Conservation (phyloP, 441 rosid genomes). For the Macaranga tanarius region DNA sequence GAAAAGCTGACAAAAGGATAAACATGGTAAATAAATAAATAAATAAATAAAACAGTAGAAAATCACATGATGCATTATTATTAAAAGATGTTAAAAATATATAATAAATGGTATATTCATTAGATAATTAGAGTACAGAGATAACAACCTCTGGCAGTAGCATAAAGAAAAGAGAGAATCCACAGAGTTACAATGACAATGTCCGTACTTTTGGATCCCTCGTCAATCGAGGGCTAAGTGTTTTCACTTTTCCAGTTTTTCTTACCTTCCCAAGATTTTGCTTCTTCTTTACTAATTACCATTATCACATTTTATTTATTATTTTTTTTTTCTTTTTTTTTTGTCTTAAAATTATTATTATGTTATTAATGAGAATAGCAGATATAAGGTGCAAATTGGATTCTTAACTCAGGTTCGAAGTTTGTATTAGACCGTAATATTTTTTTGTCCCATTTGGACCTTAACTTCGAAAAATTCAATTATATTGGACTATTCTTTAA, state of each 20-base stretch:
- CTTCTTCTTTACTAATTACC: too few relatives aligned
- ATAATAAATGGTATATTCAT: too few relatives aligned
- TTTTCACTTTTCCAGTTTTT: conserved; percentile 4
- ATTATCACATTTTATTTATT: too few relatives aligned
- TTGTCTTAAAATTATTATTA: too few relatives aligned
- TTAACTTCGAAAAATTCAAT: too few relatives aligned
- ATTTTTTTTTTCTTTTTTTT: too few relatives aligned
- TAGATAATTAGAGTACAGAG: conserved; percentile 38
- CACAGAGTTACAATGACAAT: conserved; percentile 6
- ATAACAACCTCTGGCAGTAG: conserved; percentile 50
- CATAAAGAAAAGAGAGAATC: conserved; percentile 15
- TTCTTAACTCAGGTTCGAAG: too few relatives aligned
- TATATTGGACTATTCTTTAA: too few relatives aligned
- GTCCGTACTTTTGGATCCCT: conserved; percentile 32
- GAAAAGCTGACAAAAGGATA: conserved; percentile 24
- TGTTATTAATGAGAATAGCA: too few relatives aligned
- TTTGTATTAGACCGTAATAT: too few relatives aligned
- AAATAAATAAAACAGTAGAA: conserved; percentile 4
- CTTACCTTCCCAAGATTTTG: neutral
- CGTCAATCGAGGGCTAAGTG: conserved; percentile 39
- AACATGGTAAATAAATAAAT: neutral
- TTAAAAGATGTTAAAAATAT: neutral
- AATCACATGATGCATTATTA: conserved; percentile 22
- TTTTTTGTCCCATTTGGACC: too few relatives aligned
- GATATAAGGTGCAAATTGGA: too few relatives aligned